Percentiles rank a stretch among this genome's conserved stretches.
These are phyloP conservation scores for Penicillium sp. DNA, from an alignment of 2,329 filamentous ascomycete genomes.

Conservation along the genomic window DNA sequence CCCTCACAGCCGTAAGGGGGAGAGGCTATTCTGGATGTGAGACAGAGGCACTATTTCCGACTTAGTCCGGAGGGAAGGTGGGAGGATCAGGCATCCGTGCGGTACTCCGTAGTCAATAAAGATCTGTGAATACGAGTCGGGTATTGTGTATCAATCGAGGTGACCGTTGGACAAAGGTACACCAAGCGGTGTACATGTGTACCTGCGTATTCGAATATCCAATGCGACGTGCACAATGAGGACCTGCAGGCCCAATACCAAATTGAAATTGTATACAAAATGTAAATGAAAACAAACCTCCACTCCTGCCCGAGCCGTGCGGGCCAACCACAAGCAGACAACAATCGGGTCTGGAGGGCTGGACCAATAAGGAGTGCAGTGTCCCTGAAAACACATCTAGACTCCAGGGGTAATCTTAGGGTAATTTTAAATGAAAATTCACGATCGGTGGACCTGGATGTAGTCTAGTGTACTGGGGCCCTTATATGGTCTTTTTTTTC, in stretches of 20 bases:
- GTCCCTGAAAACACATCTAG: slow-evolving; percentile 23
- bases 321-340: slow-evolving; percentile 16
- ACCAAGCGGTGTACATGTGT: not conserved
- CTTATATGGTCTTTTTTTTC: slow-evolving; percentile 7
- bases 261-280: not conserved
- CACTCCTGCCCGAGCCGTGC: slow-evolving; percentile 12
- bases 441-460: slow-evolving; percentile 15
- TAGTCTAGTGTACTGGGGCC: not conserved
- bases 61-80: not conserved
- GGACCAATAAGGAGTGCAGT: slow-evolving; percentile 8
- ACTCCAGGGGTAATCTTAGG: slow-evolving; percentile 12
- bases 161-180: not conserved
- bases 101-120: not conserved
- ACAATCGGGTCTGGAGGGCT: not conserved
- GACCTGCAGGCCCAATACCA: not conserved
- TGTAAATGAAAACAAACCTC: not conserved
- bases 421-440: slow-evolving; percentile 9
- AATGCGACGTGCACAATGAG: too few species aligned
- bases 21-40: slow-evolving; percentile 10
- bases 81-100: slow-evolving; percentile 5
- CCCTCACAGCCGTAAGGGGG: slow-evolving; percentile 12
- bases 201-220: not conserved
- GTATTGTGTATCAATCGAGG: not conserved
- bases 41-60: slow-evolving; percentile 6
- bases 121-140: not conserved